Evolutionary conservation across 2,329 filamentous ascomycete genomes (phyloP).

Genomic region (Orbilia brochopaga): DNA sequence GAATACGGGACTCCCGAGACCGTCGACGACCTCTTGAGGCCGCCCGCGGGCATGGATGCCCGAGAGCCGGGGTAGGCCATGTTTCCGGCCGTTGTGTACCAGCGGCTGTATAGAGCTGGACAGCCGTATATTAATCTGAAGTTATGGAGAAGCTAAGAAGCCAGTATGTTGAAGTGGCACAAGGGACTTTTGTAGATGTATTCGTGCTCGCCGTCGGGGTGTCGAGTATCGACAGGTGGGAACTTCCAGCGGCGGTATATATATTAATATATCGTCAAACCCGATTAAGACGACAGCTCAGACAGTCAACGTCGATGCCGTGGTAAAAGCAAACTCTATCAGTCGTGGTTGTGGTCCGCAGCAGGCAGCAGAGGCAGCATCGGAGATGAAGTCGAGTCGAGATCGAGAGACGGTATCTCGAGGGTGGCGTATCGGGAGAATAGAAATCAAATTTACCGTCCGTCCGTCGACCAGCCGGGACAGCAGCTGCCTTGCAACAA

Average conservation of each 20-base stretch:
- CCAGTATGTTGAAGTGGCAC: not conserved
- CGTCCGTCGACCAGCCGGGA: too few species aligned
- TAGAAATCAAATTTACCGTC: too few species aligned
- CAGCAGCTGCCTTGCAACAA: conserved; percentile 1
- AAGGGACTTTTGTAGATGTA: too few species aligned
- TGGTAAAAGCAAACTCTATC: too few species aligned
- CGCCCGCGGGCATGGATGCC: not conserved
- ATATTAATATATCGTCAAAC: too few species aligned
- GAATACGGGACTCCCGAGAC: not conserved
- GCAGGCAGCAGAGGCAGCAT: conserved; percentile 15
- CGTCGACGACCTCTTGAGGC: not conserved
- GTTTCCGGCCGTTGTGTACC: not conserved
- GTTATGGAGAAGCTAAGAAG: not conserved
- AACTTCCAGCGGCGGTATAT: too few species aligned
- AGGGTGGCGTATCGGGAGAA: not conserved
- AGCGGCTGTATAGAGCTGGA: not conserved
- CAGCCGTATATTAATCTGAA: not conserved
- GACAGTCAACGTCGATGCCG: too few species aligned
- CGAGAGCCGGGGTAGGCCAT: not conserved
- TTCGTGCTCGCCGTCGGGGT: not conserved
- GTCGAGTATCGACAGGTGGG: not conserved
- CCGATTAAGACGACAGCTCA: too few species aligned
- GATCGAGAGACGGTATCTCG: conserved; percentile 1
- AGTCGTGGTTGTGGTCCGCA: too few species aligned
- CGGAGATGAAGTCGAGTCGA: conserved; percentile 32